Percentiles rank a stretch among this genome's conserved stretches.
Conservation (phyloP, 1,284 basidiomycete genomes). For the Cryptococcus hybrid region DNA sequence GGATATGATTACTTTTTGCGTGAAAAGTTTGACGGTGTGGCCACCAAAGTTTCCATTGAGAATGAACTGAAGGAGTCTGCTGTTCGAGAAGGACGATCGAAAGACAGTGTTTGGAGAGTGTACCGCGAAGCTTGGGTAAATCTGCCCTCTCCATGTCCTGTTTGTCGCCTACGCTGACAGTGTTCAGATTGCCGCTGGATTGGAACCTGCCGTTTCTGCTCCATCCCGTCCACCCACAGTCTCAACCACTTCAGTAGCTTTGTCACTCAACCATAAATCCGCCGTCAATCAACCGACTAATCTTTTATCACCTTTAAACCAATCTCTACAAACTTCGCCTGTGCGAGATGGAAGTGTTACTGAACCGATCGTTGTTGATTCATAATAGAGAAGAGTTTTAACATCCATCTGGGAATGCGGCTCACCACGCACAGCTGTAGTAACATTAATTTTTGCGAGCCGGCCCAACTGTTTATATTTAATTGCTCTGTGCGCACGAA, state of each 20-base stretch:
- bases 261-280: too few relatives aligned
- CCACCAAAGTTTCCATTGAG: constrained; percentile 48
- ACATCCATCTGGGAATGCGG: too few relatives aligned
- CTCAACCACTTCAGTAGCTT: too few relatives aligned
- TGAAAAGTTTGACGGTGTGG: constrained; percentile 32
- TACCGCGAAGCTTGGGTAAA: constrained; percentile 37
- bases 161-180: not conserved
- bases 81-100: constrained; percentile 34
- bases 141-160: not conserved
- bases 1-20: constrained; percentile 38
- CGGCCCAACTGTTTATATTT: too few relatives aligned
- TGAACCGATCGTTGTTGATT: not conserved
- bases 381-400: not conserved
- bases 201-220: constrained; percentile 4
- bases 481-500: too few relatives aligned
- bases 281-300: too few relatives aligned
- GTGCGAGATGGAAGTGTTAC: not conserved
- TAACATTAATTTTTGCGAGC: too few relatives aligned
- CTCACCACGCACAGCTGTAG: too few relatives aligned
- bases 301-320: too few relatives aligned
- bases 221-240: not conserved
- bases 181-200: constrained; percentile 6
- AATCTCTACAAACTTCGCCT: too few relatives aligned
- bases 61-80: constrained; percentile 46
- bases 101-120: constrained; percentile 42